Base-by-base conservation (phyloP, 257 asterid genomes). In the Petrea volubilis region DNA sequence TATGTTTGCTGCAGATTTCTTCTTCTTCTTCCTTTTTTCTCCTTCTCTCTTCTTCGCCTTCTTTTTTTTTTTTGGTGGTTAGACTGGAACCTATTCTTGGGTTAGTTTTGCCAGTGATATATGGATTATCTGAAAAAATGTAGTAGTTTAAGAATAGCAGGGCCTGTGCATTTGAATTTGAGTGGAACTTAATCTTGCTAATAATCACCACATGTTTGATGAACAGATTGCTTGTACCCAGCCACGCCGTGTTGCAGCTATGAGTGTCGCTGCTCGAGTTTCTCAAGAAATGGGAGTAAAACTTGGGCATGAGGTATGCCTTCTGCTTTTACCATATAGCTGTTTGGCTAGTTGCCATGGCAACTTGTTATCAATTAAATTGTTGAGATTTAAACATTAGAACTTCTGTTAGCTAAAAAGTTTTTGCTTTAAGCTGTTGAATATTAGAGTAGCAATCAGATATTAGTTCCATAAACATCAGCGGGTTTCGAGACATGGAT, bases 201-300 rank as follows among this genome's bases (percentile, higher is more conserved):
- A 62, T 66, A 50, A 49, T 58, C 50, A 31, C 51, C 7, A 29
- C 46, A 21, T 51, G 56, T 69, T 31, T 79, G 66, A 41, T 75
- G 66, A 72, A 64, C 87, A 89, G 96, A 85, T 94, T 68, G 99
- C 95, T n/a, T 94, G 97, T 74, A 91, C 99, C 73, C 99, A 94
- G 82, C 97, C 99, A 47, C 93, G 97, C 10, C 84, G 97, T 64
- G 99, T 91, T 64, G 98, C 99, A 66, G 99, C 99, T 17, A 95
- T 95, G 99, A 95, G 97, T 81, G 99, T 92, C 62, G 90, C 99
- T 79, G 96, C 98, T 77, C 89, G 97, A 51, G 99, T 95, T 73
- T 88, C 99, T 74, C 96, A 92, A 84, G 99, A 95, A 82, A 81
- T 92, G 97, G 99, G 99, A 41, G 97, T 95, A 68, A 95, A 92